Evolutionary conservation across 2,329 filamentous ascomycete genomes (phyloP).

Genomic region (Bipolaris sorokiniana): DNA sequence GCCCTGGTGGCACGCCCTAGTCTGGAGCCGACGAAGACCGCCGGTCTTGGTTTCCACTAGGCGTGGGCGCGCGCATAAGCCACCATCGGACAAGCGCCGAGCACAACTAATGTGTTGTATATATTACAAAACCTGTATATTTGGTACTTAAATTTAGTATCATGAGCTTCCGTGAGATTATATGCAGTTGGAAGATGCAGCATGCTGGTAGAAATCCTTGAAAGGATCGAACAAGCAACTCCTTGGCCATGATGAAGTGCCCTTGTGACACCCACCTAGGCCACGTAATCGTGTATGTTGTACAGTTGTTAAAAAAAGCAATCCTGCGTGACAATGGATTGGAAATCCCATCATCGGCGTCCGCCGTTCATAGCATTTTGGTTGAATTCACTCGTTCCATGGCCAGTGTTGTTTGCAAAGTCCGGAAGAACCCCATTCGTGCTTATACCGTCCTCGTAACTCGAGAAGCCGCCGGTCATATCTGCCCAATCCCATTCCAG

Average conservation of each 20-base stretch:
- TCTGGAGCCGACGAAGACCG: neutral
- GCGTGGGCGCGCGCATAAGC: neutral
- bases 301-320: conserved; percentile 1
- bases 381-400: conserved; percentile 46
- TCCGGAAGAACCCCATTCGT: conserved; percentile 50
- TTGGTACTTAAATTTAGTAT: neutral
- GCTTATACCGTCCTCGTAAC: conserved; percentile 47
- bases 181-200: neutral
- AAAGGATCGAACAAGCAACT: neutral
- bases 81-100: neutral
- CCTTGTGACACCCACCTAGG: neutral
- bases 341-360: conserved; percentile 11
- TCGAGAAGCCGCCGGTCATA: conserved; percentile 47
- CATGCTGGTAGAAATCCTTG: neutral
- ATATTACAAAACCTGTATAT: conserved; percentile 3
- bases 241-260: neutral
- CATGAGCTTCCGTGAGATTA: neutral
- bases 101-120: neutral
- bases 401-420: conserved; percentile 30
- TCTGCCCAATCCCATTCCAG: conserved; percentile 85
- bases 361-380: conserved; percentile 42
- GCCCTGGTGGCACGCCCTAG: neutral
- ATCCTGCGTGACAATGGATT: neutral
- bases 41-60: neutral
- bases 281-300: conserved; percentile 7